These are phyloP conservation scores for Brassica juncea DNA, from an alignment of 345 rosid species.

Conservation along the genomic window DNA sequence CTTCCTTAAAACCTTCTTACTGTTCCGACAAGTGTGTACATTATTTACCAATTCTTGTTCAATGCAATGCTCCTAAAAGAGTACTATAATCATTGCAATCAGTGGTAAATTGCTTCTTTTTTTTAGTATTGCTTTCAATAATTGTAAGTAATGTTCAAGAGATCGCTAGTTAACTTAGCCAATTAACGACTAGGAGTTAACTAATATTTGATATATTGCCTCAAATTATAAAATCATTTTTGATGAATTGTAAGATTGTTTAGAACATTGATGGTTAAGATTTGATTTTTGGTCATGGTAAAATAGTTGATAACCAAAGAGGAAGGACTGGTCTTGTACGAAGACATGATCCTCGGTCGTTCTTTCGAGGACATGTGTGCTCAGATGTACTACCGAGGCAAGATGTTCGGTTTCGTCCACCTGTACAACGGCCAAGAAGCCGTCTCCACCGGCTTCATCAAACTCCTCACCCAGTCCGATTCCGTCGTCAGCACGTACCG, in stretches of 20 bases:
- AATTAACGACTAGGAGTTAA: too few relatives aligned
- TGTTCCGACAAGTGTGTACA: not conserved
- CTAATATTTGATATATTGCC: too few relatives aligned
- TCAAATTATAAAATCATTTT: too few relatives aligned
- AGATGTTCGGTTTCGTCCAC: constrained; percentile 88
- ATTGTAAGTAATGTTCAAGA: too few relatives aligned
- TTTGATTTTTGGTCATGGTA: not conserved
- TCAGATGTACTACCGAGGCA: constrained; percentile 86
- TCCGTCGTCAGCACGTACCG: constrained; percentile 76
- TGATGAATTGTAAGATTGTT: too few relatives aligned
- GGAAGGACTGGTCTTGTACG: constrained; percentile 75
- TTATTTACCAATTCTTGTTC: not conserved
- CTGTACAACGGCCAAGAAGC: constrained; percentile 90
- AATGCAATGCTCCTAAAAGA: not conserved
- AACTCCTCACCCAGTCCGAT: constrained; percentile 60
- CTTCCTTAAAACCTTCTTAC: not conserved
- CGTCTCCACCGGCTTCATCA: constrained; percentile 77
- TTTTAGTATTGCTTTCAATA: not conserved
- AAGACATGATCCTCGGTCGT: constrained; percentile 78
- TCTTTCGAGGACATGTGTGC: constrained; percentile 91
- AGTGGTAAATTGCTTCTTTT: too few relatives aligned
- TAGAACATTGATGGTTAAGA: not conserved
- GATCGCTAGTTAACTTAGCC: too few relatives aligned
- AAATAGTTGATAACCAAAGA: constrained; percentile 65
- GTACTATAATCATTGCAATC: too few relatives aligned